Evolutionary conservation across 2,329 filamentous ascomycete species (phyloP).

Genomic region (Talaromyces islandicus): DNA sequence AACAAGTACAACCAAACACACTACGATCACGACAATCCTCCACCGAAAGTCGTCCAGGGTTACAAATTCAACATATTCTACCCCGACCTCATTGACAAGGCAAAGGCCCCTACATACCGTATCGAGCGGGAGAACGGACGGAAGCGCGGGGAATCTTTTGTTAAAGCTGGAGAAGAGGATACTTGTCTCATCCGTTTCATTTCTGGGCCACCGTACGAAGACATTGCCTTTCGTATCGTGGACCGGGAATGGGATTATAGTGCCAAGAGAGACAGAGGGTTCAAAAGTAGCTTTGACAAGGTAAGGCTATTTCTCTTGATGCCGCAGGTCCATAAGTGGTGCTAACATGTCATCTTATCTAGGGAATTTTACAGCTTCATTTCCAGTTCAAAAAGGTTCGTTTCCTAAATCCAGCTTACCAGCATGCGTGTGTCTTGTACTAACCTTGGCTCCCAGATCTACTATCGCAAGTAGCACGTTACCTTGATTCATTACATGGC

Average conservation of each 20-base stretch:
- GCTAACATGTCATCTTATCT: constrained; percentile 12
- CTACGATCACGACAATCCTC: constrained; percentile 97
- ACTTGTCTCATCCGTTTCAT: constrained; percentile 96
- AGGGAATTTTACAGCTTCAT: constrained; percentile 93
- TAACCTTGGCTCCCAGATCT: constrained; percentile 30
- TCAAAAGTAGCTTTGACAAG: constrained; percentile 96
- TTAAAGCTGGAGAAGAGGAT: constrained; percentile 90
- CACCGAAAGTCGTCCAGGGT: constrained; percentile 94
- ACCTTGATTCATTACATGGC: neutral
- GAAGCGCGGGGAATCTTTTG: constrained; percentile 83
- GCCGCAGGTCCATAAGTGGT: neutral
- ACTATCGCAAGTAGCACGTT: constrained; percentile 41
- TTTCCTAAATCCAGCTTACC: neutral
- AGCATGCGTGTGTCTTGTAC: neutral
- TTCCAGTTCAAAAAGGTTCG: constrained; percentile 97
- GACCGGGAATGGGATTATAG: constrained; percentile 99
- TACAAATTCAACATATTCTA: constrained; percentile 99
- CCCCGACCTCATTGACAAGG: constrained; percentile 90
- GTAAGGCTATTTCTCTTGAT: constrained; percentile 46
- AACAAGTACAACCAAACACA: constrained; percentile 99
- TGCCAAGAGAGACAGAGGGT: constrained; percentile 87
- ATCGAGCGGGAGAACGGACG: constrained; percentile 91
- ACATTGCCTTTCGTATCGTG: constrained; percentile 94
- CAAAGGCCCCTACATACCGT: constrained; percentile 89
- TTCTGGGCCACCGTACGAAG: constrained; percentile 90